Evolutionary conservation across 2,329 filamentous ascomycete genomes (phyloP).

Genomic region (Tolypocladium ovalisporum): DNA sequence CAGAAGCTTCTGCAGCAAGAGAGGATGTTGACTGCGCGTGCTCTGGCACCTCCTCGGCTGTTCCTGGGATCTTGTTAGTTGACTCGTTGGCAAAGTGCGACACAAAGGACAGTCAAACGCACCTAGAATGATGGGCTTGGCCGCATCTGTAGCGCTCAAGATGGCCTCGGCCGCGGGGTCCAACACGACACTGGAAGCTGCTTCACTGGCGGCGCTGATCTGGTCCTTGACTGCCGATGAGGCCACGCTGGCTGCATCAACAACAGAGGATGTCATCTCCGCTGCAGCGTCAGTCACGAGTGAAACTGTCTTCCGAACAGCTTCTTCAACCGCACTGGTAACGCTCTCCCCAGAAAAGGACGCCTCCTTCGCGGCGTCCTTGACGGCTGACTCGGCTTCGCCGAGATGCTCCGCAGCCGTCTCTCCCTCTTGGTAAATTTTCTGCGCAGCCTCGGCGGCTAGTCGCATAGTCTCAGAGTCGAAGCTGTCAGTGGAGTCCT

Average conservation of each 20-base stretch:
- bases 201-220: background rate
- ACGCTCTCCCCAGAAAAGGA: background rate
- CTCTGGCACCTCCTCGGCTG: background rate
- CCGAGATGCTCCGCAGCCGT: conserved; percentile 9
- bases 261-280: background rate
- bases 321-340: background rate
- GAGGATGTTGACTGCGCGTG: background rate
- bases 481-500: conserved; percentile 70
- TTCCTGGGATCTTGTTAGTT: background rate
- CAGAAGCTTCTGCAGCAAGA: background rate
- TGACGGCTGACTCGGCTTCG: conserved; percentile 5
- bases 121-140: background rate
- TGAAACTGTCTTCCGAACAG: conserved; percentile 13
- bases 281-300: conserved; percentile 8
- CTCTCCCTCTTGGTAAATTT: conserved; percentile 10
- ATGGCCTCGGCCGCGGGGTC: background rate
- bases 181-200: background rate
- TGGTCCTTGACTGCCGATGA: background rate
- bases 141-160: background rate
- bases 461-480: conserved; percentile 53
- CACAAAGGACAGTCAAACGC: background rate
- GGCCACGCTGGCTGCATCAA: conserved; percentile 3
- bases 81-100: no score
- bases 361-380: background rate
- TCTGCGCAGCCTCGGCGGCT: conserved; percentile 26